Conservation (phyloP, 2,329 filamentous ascomycete species). For the Catunica adiposa region DNA sequence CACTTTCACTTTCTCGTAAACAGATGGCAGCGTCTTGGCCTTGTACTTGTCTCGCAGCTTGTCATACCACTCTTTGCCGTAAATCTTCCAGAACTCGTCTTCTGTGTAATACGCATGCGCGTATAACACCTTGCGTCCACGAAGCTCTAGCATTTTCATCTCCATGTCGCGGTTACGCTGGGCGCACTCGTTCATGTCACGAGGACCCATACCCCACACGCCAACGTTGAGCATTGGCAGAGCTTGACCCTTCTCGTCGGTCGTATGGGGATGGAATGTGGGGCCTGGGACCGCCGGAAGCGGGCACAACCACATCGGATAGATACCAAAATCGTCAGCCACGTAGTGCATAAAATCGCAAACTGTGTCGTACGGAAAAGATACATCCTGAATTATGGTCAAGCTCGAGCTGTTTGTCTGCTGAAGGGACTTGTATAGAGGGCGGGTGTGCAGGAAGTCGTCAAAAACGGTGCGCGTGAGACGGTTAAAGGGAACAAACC, state of each 20-base stretch:
- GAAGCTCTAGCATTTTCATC: conserved; percentile 37
- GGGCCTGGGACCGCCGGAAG: conserved; percentile 25
- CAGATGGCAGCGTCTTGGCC: conserved; percentile 41
- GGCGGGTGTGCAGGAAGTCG: conserved; percentile 43
- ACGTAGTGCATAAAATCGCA: conserved; percentile 33
- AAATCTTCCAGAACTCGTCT: conserved; percentile 51
- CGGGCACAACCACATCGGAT: conserved; percentile 41
- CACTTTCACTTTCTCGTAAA: conserved; percentile 51
- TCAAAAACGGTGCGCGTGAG: conserved; percentile 45
- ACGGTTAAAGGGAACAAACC: conserved; percentile 43
- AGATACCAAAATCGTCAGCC: conserved; percentile 28
- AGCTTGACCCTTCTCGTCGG: conserved; percentile 17
- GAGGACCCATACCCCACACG: conserved; percentile 38
- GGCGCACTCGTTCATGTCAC: conserved; percentile 20
- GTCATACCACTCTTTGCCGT: conserved; percentile 44
- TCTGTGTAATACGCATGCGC: conserved; percentile 52
- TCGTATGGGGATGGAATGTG: conserved; percentile 20
- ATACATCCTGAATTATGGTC: conserved; percentile 50
- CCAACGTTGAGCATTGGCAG: conserved; percentile 40
- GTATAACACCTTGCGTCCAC: conserved; percentile 55
- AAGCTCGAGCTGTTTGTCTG: conserved; percentile 41
- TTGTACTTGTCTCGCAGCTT: conserved; percentile 39
- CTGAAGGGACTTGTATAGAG: conserved; percentile 50
- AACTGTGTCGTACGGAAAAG: conserved; percentile 29
- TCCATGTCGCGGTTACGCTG: conserved; percentile 41